phyloP scores from a whole-genome alignment of 2,329 filamentous ascomycete genomes.

The Lachnellula suecica region DNA sequence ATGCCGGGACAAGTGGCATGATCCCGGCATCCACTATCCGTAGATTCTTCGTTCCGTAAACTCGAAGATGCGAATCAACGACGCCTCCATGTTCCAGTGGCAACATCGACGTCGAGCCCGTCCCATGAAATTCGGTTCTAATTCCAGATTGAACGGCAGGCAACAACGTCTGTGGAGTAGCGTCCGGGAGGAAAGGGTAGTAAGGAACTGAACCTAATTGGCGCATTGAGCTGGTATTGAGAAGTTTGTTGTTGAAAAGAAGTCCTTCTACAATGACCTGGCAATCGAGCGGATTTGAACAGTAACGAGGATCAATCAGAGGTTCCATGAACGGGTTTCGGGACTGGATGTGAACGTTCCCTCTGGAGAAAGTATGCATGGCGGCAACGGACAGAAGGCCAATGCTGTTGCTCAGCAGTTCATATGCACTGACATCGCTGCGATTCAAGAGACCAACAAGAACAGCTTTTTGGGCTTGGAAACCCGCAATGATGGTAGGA shows the following conservation, averaged over 20 bases:
- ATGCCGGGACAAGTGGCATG: conserved; percentile 23
- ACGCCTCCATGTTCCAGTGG: conserved; percentile 25
- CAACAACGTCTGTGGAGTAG: conserved; percentile 18
- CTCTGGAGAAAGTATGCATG: conserved; percentile 55
- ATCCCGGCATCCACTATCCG: conserved; percentile 28
- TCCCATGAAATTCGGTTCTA: conserved; percentile 26
- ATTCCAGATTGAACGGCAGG: conserved; percentile 20
- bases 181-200: conserved; percentile 21
- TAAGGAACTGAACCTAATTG: conserved; percentile 20
- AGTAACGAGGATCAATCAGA: conserved; percentile 43
- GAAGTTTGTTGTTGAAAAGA: conserved; percentile 24
- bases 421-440: conserved; percentile 23
- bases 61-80: conserved; percentile 25
- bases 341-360: conserved; percentile 53
- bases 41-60: conserved; percentile 27
- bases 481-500: conserved; percentile 23
- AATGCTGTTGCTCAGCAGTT: conserved; percentile 24
- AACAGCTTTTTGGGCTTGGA: conserved; percentile 20
- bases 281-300: conserved; percentile 26
- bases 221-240: conserved; percentile 24
- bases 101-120: conserved; percentile 26
- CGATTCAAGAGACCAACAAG: conserved; percentile 16
- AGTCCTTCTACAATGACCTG: conserved; percentile 23
- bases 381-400: conserved; percentile 31
- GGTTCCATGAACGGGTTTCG: conserved; percentile 39